phyloP scores from a whole-genome alignment of 305 asterid species.

The Rubia tinctorum region DNA sequence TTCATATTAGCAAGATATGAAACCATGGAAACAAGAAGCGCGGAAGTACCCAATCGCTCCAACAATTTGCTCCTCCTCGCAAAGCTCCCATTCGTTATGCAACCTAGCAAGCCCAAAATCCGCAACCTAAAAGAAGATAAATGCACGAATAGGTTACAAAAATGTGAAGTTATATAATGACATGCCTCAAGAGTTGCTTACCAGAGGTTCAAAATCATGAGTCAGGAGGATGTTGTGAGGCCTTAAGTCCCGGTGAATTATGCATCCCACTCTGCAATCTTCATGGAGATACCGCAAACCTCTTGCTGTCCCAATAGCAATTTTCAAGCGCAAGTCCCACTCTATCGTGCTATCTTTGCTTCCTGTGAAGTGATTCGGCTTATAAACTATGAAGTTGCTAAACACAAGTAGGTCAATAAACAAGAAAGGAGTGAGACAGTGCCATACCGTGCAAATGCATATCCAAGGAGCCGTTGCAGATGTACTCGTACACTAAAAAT shows the following conservation, averaged over 20 bases:
- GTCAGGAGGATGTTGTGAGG: constrained; percentile 85
- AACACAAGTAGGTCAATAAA: constrained; percentile 4
- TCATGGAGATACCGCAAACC: constrained; percentile 92
- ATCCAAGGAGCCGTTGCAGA: constrained; percentile 78
- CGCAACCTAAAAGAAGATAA: constrained; percentile 52
- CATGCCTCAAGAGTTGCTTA: constrained; percentile 15
- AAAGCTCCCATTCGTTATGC: constrained; percentile 63
- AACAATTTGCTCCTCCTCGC: constrained; percentile 41
- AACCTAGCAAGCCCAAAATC: constrained; percentile 87
- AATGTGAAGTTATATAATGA: neutral
- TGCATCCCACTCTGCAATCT: constrained; percentile 92
- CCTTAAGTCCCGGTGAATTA: constrained; percentile 69
- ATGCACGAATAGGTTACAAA: constrained; percentile 6
- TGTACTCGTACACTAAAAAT: constrained; percentile 71
- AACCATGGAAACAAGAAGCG: neutral
- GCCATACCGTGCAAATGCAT: constrained; percentile 68
- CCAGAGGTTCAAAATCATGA: constrained; percentile 93
- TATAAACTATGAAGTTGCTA: constrained; percentile 11
- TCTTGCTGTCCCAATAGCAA: constrained; percentile 88
- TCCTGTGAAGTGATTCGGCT: constrained; percentile 40
- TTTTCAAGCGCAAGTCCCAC: constrained; percentile 68
- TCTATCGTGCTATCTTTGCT: constrained; percentile 40
- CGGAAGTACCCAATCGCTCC: constrained; percentile 60
- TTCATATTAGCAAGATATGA: neutral
- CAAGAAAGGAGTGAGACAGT: constrained; percentile 21